Evolutionary conservation across 1,139 yeast genomes (phyloP), one percentile per base, ranked within the genome.

Genomic region (Tardiomyces digboiensis): DNA sequence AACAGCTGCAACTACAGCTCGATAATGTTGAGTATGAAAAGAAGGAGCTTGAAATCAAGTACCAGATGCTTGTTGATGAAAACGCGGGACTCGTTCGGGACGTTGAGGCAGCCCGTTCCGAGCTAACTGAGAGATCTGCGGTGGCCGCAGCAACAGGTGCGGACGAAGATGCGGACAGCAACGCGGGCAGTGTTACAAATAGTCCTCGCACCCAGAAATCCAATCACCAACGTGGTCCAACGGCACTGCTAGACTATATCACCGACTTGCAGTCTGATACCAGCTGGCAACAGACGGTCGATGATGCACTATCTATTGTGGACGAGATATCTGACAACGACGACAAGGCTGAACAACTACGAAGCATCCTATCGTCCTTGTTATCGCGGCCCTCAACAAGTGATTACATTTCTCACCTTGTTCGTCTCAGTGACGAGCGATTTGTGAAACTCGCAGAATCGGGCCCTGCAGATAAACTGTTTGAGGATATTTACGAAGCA

Each of bases 11-110:
- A 38, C 45, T 52, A 16, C 50, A 50, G 39, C 46, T 61, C 22
- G 68, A 63, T 40, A 54, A 54, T 40, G 49, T 60, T 14, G 49
- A 48, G 23, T 60, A 54, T 42, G 63, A 62, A 38, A 51, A 55
- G 29, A 61, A 59, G 39, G 68, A 65, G 42, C 49, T 56, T 21
- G 49, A 49, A 26, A 58, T 61, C 42, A 52, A 54, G 33, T 46
- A 54, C 37, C 53, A 50, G n/a, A 48, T 55, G 12, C 47, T 64
- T 36, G 51, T 49, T 29, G 62, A 62, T 19, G 59, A 58, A 23
- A 60, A 59, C 42, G 44, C 48, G 7, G 57, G 52, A 39, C 48
- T 62, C 19, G 19, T n/a, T 3, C 19, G 6, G 5, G 37, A 33
- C 3, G 19, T 33, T 20, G 19, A 33, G 37, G 37, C 10, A 16